These are phyloP conservation scores for Boletus rubropictus DNA, from an alignment of 768 basidiomycete genomes.

Conservation along the genomic window DNA sequence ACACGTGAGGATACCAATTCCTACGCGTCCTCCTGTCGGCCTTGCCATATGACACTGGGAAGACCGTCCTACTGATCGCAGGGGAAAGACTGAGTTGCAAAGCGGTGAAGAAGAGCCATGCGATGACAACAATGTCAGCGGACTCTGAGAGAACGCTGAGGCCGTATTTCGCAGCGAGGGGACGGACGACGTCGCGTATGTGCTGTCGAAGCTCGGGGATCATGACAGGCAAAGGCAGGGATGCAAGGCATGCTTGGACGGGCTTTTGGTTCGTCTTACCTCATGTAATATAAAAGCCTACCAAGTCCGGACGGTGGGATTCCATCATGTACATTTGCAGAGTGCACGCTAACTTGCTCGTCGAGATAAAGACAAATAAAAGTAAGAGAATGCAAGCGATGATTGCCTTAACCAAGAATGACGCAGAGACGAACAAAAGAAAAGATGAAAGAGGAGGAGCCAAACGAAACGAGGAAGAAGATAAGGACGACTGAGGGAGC, in stretches of 20 bases:
- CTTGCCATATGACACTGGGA: slow-evolving; percentile 45
- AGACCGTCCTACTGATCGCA: slow-evolving; percentile 40
- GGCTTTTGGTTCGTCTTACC: slow-evolving; percentile 9
- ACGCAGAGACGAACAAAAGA: background rate
- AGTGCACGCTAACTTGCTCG: slow-evolving; percentile 21
- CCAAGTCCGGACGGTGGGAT: slow-evolving; percentile 1
- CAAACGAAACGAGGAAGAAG: background rate
- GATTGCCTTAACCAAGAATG: slow-evolving; percentile 21
- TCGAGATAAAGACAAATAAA: slow-evolving; percentile 34
- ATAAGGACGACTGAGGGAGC: slow-evolving; percentile 6
- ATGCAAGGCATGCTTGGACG: background rate
- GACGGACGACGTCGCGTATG: slow-evolving; percentile 27
- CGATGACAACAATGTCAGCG: slow-evolving; percentile 47
- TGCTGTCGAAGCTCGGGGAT: slow-evolving; percentile 27
- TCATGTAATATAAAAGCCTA: slow-evolving; percentile 14
- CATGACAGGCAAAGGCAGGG: slow-evolving; percentile 12
- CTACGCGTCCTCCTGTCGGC: slow-evolving; percentile 44
- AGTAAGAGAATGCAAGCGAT: slow-evolving; percentile 21
- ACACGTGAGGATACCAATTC: slow-evolving; percentile 45
- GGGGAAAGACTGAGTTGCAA: slow-evolving; percentile 59
- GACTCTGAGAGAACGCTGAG: slow-evolving; percentile 52
- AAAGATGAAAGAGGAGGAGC: slow-evolving; percentile 2
- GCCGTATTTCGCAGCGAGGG: slow-evolving; percentile 34
- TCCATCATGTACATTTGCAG: slow-evolving; percentile 29
- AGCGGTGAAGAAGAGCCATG: slow-evolving; percentile 52